Conservation (phyloP, 192 early-diverging fungal genomes). For the Spizellomyces punctatus region DNA sequence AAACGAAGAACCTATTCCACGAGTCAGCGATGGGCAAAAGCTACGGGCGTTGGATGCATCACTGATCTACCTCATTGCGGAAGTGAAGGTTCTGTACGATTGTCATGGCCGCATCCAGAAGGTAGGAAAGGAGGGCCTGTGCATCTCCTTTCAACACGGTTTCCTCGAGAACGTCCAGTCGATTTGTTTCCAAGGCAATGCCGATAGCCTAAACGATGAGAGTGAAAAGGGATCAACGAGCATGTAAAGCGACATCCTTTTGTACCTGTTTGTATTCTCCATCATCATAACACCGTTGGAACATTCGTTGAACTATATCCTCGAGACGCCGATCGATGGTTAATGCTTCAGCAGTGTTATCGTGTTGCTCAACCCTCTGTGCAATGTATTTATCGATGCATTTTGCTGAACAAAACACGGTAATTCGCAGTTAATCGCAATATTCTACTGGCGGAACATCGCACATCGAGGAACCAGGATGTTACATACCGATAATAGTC, state of each 20-base stretch:
- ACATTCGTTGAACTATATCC: constrained; percentile 93
- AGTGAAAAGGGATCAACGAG: constrained; percentile 22
- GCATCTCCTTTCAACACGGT: constrained; percentile 67
- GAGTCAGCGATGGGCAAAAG: background rate
- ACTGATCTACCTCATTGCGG: constrained; percentile 69
- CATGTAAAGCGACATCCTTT: background rate
- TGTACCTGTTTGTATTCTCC: constrained; percentile 78
- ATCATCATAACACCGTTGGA: constrained; percentile 85
- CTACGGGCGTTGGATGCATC: background rate
- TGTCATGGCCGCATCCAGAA: constrained; percentile 84
- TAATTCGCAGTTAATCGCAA: constrained; percentile 3
- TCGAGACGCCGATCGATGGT: constrained; percentile 80
- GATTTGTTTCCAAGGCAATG: constrained; percentile 89
- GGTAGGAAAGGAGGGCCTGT: constrained; percentile 74
- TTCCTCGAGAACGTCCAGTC: constrained; percentile 89
- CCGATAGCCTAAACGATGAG: constrained; percentile 74
- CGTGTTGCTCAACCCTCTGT: constrained; percentile 56
- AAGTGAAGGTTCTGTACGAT: constrained; percentile 80
- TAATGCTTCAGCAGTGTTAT: constrained; percentile 39
- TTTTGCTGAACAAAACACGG: constrained; percentile 61
- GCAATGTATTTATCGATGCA: constrained; percentile 95
- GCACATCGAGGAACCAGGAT: background rate
- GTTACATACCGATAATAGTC: constrained; percentile 84
- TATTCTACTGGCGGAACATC: background rate
- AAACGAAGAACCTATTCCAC: constrained; percentile 62